phyloP scores from a whole-genome alignment of 2,329 filamentous ascomycete genomes.

The Apiospora sp. region DNA sequence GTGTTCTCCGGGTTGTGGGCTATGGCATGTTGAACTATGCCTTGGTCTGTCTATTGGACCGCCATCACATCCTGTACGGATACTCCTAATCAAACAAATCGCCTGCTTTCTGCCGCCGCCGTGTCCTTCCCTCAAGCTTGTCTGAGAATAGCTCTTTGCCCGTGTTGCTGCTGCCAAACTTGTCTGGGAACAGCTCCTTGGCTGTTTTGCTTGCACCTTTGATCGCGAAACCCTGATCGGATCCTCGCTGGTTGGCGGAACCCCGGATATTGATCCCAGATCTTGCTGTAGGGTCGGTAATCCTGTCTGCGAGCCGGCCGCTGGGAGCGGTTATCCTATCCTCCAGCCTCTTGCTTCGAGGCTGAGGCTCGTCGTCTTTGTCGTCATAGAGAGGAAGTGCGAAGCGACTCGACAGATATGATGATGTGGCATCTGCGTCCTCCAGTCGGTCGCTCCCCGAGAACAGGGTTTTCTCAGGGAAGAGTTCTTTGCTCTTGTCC shows the following conservation, averaged over 20 bases:
- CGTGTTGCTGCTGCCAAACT: conserved; percentile 61
- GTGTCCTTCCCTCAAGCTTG: conserved; percentile 61
- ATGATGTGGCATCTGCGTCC: conserved; percentile 62
- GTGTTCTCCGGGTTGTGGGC: not conserved
- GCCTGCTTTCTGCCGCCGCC: conserved; percentile 71
- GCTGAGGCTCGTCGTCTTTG: conserved; percentile 39
- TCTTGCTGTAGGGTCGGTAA: conserved; percentile 40
- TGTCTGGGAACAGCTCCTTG: conserved; percentile 75
- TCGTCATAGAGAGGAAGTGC: conserved; percentile 58
- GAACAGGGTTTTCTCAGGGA: conserved; percentile 55
- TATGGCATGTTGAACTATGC: not conserved
- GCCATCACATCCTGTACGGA: not conserved
- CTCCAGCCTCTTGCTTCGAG: conserved; percentile 34
- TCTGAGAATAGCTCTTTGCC: conserved; percentile 76
- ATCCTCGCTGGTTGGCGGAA: conserved; percentile 54
- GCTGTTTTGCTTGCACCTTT: conserved; percentile 65
- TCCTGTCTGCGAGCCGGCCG: conserved; percentile 44
- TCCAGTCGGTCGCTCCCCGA: conserved; percentile 55
- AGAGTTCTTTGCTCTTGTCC: conserved; percentile 64
- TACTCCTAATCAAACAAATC: conserved; percentile 71
- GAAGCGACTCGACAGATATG: conserved; percentile 58
- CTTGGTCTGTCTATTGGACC: not conserved
- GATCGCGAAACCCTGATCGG: conserved; percentile 66
- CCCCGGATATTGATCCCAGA: conserved; percentile 68
- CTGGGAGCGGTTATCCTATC: conserved; percentile 42